These are phyloP conservation scores for Termitomyces sp. DNA, from an alignment of 768 basidiomycete species.

Conservation along the genomic window DNA sequence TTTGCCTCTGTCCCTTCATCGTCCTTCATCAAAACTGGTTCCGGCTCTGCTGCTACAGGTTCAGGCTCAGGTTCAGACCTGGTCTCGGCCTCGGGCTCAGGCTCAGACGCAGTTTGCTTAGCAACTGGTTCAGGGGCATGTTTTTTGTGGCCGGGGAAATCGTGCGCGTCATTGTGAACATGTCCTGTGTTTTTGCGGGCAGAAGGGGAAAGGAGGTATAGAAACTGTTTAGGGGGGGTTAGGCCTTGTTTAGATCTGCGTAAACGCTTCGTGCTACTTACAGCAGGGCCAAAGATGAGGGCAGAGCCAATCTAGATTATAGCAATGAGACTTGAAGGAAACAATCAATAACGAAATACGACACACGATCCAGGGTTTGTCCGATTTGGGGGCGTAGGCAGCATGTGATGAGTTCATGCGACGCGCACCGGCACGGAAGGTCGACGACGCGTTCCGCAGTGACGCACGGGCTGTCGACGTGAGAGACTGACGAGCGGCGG, in stretches of 20 bases:
- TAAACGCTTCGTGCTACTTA: conserved; percentile 19
- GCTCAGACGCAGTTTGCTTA: conserved; percentile 9
- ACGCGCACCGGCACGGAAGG: conserved; percentile 25
- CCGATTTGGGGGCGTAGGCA: conserved; percentile 24
- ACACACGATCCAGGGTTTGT: conserved; percentile 45
- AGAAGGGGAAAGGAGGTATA: conserved; percentile 39
- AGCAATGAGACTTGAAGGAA: background rate
- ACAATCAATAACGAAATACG: conserved; percentile 4
- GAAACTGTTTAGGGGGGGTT: conserved; percentile 22
- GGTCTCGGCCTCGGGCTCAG: conserved; percentile 11
- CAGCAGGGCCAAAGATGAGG: conserved; percentile 36
- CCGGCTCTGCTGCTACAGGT: conserved; percentile 9
- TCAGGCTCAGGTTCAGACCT: conserved; percentile 1
- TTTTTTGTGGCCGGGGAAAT: conserved; percentile 22
- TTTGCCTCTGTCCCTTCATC: conserved; percentile 37
- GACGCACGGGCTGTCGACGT: conserved; percentile 29
- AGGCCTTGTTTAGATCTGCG: background rate
- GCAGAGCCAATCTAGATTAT: conserved; percentile 34
- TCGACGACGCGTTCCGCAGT: conserved; percentile 16
- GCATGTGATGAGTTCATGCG: conserved; percentile 36
- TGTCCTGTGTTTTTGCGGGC: conserved; percentile 29
- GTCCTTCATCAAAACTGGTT: conserved; percentile 30
- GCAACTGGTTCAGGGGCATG: background rate
- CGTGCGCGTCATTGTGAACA: conserved; percentile 33
- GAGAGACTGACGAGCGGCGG: conserved; percentile 31